phyloP scores from a whole-genome alignment of 208 protist species.

The Crithidia bombi region DNA sequence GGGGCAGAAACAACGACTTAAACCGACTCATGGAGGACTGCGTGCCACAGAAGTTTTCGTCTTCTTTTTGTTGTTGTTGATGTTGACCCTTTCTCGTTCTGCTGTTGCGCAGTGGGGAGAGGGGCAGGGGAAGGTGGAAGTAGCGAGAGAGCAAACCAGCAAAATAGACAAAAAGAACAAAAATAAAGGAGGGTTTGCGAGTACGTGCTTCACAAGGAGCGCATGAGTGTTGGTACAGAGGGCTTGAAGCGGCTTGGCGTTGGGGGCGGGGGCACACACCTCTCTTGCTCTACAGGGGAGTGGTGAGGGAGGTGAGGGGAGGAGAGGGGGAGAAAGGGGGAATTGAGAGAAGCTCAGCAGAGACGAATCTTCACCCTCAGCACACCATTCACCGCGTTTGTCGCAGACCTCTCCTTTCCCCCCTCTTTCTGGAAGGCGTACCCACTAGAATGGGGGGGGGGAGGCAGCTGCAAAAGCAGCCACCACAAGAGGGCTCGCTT shows the following conservation, averaged over 20 bases:
- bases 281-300: too few relatives aligned
- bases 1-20: slow-evolving; percentile 37
- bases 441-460: too few relatives aligned
- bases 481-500: neutral
- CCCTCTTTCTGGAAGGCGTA: too few relatives aligned
- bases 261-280: too few relatives aligned
- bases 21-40: slow-evolving; percentile 20
- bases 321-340: neutral
- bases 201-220: too few relatives aligned
- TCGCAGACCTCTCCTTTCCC: neutral
- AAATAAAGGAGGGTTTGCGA: neutral
- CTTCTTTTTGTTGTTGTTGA: neutral
- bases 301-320: neutral
- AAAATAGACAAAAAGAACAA: neutral
- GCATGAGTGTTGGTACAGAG: neutral
- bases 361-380: too few relatives aligned
- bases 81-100: neutral
- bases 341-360: neutral
- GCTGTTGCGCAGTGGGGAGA: neutral
- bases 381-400: too few relatives aligned
- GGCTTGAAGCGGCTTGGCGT: too few relatives aligned
- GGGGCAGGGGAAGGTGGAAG: neutral
- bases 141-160: neutral
- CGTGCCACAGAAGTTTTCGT: neutral
- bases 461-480: neutral